Conservation (phyloP, 139 green algal genomes). For the Marvania coccoides region DNA sequence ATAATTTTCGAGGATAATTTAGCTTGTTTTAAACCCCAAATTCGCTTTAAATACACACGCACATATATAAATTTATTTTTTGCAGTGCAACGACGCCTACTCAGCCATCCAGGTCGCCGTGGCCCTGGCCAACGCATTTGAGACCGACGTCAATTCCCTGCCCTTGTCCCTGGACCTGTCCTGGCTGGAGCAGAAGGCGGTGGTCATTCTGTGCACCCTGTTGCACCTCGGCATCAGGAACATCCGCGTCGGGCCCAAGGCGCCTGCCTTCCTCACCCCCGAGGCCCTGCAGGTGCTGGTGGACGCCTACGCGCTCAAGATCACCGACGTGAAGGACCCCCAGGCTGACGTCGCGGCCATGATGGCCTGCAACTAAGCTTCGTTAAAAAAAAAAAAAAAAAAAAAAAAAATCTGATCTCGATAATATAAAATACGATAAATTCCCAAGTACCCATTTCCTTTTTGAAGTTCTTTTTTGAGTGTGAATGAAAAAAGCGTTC, state of each 20-base stretch:
- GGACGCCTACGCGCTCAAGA: constrained; percentile 51
- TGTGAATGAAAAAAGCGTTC: too few species aligned
- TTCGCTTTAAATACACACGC: too few species aligned
- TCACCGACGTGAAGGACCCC: constrained; percentile 42
- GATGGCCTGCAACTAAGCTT: constrained; percentile 27
- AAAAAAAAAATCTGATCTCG: too few species aligned
- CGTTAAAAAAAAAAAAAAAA: too few species aligned
- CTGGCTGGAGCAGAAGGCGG: constrained; percentile 77
- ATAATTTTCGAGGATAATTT: too few species aligned
- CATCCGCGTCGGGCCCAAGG: constrained; percentile 55
- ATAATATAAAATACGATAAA: too few species aligned
- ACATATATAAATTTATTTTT: too few species aligned
- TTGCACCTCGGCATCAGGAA: constrained; percentile 65
- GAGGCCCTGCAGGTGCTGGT: constrained; percentile 54
- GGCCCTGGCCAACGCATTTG: constrained; percentile 56
- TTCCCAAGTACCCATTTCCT: too few species aligned
- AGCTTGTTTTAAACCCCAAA: too few species aligned
- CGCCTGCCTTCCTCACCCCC: constrained; percentile 68
- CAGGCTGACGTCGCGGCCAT: constrained; percentile 50
- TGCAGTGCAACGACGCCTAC: constrained; percentile 54
- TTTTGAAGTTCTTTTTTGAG: too few species aligned
- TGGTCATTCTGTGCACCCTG: constrained; percentile 66
- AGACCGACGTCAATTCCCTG: constrained; percentile 63
- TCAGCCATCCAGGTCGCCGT: constrained; percentile 52
- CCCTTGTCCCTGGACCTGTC: constrained; percentile 60